Evolutionary conservation across 1,284 basidiomycete genomes (phyloP), one percentile per base, ranked within the genome.

Genomic region (Sphagnurus paluster): DNA sequence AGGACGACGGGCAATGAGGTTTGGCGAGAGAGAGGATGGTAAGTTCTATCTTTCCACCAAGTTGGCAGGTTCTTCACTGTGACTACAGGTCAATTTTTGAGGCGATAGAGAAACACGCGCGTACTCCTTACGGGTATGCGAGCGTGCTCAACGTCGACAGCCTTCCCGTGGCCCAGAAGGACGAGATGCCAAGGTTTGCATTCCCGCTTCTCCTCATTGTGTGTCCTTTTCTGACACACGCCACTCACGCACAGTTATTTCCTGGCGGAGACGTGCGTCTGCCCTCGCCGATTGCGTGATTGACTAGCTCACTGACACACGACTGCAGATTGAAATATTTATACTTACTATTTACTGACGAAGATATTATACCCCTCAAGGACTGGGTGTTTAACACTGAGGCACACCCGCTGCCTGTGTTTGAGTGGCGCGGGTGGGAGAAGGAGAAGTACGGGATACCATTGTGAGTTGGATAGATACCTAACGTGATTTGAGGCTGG

Each of bases 371-470:
- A 35, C 79, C 87, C 10, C 65, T 92, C 24, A 77, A 88, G 41
- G 67, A 78, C 44, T 93, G 86, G 81, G 86, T 93, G 6, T 85
- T 93, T 61, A 94, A 92, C 59, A 94, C 92, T 0, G 91, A 92
- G 61, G 88, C 87, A 2, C 90, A 92, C 56, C 84, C 87, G 1
- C 62, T 92, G 7, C 88, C 87, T 0, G 69, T 87, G 2, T 90
- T 90, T 55, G 56, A 76, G 14, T 89, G 84, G 87, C 75, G 67
- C 5, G 53, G 66, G 11, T 59, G 63, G 52, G 78, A 84, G 61
- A 74, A 65, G 52, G 61, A 62, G 42, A 57, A 56, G 10, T 78
- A 74, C 54, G 61, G 60, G 28, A 67, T 73, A 50, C 37, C 46
- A 65, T 84, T 84, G 69, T 80, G 54, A 52, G 5, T 30, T 10